These are phyloP conservation scores for Pyricularia sp. DNA, from an alignment of 2,329 filamentous ascomycete genomes.

Conservation along the genomic window DNA sequence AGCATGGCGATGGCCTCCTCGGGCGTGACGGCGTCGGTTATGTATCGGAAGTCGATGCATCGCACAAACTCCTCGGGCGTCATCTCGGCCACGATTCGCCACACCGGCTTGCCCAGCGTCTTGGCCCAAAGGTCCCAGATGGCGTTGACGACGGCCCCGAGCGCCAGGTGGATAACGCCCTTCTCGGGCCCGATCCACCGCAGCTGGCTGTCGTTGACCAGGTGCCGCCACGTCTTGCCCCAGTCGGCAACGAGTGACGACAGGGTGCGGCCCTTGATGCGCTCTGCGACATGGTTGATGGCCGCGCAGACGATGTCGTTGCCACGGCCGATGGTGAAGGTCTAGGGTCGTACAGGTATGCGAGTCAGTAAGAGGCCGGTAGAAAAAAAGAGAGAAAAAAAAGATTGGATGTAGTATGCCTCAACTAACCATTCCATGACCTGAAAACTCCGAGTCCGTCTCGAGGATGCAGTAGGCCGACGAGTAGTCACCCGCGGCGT, in stretches of 20 bases:
- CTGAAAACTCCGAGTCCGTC: constrained; percentile 58
- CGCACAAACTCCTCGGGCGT: constrained; percentile 72
- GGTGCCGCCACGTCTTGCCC: constrained; percentile 80
- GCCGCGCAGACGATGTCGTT: constrained; percentile 87
- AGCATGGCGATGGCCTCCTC: constrained; percentile 68
- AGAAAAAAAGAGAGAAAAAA: neutral
- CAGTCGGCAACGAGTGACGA: constrained; percentile 66
- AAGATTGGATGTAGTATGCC: neutral
- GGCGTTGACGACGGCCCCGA: constrained; percentile 80
- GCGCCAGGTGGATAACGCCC: constrained; percentile 82
- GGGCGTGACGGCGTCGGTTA: constrained; percentile 82
- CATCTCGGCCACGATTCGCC: constrained; percentile 85
- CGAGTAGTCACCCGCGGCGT: constrained; percentile 84
- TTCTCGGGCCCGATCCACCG: constrained; percentile 93
- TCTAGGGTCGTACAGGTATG: constrained; percentile 21
- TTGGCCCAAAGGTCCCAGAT: constrained; percentile 96
- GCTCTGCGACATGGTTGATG: constrained; percentile 64
- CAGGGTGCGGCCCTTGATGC: constrained; percentile 62
- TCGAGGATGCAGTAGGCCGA: constrained; percentile 86
- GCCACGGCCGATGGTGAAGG: constrained; percentile 77
- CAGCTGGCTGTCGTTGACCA: constrained; percentile 82
- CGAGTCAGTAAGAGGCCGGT: neutral
- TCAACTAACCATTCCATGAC: constrained; percentile 59
- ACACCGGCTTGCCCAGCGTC: constrained; percentile 72
- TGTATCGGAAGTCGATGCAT: constrained; percentile 91